Conservation (phyloP, 2,329 filamentous ascomycete species). For the Fonsecaea monophora region DNA sequence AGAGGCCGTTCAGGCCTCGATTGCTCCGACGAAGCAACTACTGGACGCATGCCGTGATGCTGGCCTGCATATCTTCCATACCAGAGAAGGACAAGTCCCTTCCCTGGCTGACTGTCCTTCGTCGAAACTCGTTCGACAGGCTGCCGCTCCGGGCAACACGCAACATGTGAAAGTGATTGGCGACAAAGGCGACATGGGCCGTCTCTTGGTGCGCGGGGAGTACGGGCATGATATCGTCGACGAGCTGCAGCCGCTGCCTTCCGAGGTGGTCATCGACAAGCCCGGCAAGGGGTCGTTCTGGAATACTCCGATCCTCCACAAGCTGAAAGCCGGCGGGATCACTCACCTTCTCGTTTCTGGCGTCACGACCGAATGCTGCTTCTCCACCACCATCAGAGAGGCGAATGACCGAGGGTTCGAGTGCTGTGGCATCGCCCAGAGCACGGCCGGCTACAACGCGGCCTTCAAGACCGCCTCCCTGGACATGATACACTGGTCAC, state of each 20-base stretch:
- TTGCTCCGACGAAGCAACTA: conserved; percentile 51
- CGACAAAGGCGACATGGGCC: conserved; percentile 61
- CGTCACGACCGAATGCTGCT: conserved; percentile 66
- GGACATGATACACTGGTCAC: conserved; percentile 48
- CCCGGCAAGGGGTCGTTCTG: conserved; percentile 66
- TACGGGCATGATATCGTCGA: conserved; percentile 63
- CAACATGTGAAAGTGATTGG: conserved; percentile 59
- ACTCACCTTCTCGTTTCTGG: conserved; percentile 65
- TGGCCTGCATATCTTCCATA: conserved; percentile 57
- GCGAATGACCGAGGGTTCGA: conserved; percentile 68
- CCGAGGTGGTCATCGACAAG: conserved; percentile 64
- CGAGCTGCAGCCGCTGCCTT: conserved; percentile 58
- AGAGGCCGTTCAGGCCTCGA: conserved; percentile 48
- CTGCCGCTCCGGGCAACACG: conserved; percentile 53
- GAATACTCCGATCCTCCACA: conserved; percentile 62
- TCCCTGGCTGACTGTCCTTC: conserved; percentile 62
- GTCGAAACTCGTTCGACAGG: conserved; percentile 58
- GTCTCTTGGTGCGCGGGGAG: conserved; percentile 61
- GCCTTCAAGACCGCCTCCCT: conserved; percentile 47
- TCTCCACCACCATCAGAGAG: conserved; percentile 63
- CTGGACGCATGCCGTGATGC: conserved; percentile 52
- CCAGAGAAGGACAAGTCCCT: conserved; percentile 58
- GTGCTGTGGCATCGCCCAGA: conserved; percentile 61
- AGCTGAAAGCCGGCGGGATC: conserved; percentile 61
- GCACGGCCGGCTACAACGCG: conserved; percentile 47